phyloP scores from a whole-genome alignment of 2,329 filamentous ascomycete species.

The Trichoderma hamatum region DNA sequence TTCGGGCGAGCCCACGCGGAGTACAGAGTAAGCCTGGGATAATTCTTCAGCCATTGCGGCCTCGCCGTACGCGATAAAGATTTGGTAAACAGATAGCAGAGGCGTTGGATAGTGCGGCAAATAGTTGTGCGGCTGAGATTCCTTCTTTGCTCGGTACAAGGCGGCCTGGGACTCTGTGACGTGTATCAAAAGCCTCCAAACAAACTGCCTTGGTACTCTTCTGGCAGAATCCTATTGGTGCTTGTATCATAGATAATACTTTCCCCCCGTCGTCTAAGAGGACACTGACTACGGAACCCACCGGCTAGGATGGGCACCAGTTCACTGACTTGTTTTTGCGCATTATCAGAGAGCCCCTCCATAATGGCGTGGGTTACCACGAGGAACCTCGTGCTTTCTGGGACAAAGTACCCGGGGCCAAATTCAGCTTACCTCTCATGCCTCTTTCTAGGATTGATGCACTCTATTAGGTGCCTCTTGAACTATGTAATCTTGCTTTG shows the following conservation, averaged over 20 bases:
- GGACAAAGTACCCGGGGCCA: not conserved
- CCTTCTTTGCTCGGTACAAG: not conserved
- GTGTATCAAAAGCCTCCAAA: not conserved
- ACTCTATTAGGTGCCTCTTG: too few species aligned
- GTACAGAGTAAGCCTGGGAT: constrained; percentile 4
- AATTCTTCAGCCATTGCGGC: constrained; percentile 1
- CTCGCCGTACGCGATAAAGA: not conserved
- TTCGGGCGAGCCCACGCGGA: constrained; percentile 9
- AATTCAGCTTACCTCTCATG: too few species aligned
- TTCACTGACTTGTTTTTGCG: not conserved
- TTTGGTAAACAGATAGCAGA: not conserved
- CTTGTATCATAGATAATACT: not conserved
- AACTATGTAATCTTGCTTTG: not conserved
- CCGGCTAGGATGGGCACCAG: not conserved
- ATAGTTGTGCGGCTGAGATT: not conserved
- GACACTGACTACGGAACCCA: not conserved
- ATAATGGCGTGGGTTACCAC: not conserved
- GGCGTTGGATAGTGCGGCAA: not conserved
- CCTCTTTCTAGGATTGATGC: too few species aligned
- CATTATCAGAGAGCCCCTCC: not conserved
- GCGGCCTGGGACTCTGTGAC: not conserved
- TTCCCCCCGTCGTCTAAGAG: not conserved
- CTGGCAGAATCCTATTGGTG: not conserved
- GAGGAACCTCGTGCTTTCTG: not conserved
- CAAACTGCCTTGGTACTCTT: not conserved